Conservation (phyloP, 192 early-diverging fungal genomes). For the Linderina pennispora region DNA sequence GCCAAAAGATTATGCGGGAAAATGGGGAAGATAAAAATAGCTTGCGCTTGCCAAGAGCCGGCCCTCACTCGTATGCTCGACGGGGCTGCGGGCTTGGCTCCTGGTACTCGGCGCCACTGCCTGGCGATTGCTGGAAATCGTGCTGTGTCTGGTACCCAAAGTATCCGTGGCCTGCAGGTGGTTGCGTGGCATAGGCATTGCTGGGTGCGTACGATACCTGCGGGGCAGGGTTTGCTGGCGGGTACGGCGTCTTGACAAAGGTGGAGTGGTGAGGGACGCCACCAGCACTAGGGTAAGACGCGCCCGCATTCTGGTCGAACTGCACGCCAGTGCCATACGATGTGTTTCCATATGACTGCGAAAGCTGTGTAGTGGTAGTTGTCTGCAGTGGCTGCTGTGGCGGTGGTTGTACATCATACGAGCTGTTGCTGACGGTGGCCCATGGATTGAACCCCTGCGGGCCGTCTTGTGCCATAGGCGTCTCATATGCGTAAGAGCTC, state of each 20-base stretch:
- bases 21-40: too few species aligned
- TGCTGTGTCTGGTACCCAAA: not conserved
- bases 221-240: not conserved
- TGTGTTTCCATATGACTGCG: not conserved
- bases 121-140: too few species aligned
- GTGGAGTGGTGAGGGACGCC: not conserved
- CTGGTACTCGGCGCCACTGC: not conserved
- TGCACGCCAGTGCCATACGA: not conserved
- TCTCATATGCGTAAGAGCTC: not conserved
- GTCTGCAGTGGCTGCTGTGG: not conserved
- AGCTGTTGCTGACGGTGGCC: not conserved
- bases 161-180: too few species aligned
- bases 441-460: not conserved
- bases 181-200: not conserved
- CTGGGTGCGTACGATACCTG: not conserved
- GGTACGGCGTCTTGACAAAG: not conserved
- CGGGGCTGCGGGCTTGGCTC: not conserved
- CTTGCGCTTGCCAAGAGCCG: too few species aligned
- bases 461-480: not conserved
- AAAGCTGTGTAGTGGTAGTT: not conserved
- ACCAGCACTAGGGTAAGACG: not conserved
- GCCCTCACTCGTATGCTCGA: not conserved
- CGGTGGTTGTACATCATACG: too few species aligned
- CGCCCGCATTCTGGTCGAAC: not conserved
- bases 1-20: too few species aligned